These are phyloP conservation scores for Aspergillus piperis DNA, from an alignment of 2,329 filamentous ascomycete species.

Conservation along the genomic window DNA sequence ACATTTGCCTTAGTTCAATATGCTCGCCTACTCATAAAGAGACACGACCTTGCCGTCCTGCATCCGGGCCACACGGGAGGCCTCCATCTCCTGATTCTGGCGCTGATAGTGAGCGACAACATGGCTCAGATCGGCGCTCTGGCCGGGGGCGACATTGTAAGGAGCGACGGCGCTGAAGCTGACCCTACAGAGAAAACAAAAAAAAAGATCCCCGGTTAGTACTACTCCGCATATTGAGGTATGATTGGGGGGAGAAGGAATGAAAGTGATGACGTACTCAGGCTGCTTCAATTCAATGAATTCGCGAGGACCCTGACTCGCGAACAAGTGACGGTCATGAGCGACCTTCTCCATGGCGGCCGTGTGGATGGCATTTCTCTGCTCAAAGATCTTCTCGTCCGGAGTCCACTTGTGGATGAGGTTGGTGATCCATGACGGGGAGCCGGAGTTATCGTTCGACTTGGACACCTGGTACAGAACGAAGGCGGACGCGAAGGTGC, in stretches of 20 bases:
- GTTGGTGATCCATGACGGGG: conserved; percentile 43
- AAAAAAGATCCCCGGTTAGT: too few species aligned
- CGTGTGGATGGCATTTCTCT: conserved; percentile 62
- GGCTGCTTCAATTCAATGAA: conserved; percentile 60
- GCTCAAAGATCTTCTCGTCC: conserved; percentile 55
- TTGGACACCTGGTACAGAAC: conserved; percentile 46
- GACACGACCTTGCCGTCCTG: conserved; percentile 47
- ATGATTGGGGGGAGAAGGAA: too few species aligned
- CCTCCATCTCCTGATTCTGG: conserved; percentile 58
- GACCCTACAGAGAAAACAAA: conserved; percentile 45
- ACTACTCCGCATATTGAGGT: too few species aligned
- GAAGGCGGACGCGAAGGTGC: conserved; percentile 45
- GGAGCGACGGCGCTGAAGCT: conserved; percentile 63
- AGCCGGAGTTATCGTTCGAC: conserved; percentile 40
- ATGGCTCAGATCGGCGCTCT: conserved; percentile 58
- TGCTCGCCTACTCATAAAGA: conserved; percentile 43
- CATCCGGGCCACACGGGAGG: conserved; percentile 53
- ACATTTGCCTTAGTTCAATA: conserved; percentile 11
- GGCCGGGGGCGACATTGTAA: conserved; percentile 65
- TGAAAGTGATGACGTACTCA: conserved; percentile 56
- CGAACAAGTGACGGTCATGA: conserved; percentile 62
- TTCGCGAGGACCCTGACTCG: conserved; percentile 43
- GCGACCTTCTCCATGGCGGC: conserved; percentile 64
- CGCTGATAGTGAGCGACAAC: conserved; percentile 65
- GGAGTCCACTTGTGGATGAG: conserved; percentile 59